Conservation (phyloP, 23 red algal genomes). For the Gracilaria vermiculophylla region DNA sequence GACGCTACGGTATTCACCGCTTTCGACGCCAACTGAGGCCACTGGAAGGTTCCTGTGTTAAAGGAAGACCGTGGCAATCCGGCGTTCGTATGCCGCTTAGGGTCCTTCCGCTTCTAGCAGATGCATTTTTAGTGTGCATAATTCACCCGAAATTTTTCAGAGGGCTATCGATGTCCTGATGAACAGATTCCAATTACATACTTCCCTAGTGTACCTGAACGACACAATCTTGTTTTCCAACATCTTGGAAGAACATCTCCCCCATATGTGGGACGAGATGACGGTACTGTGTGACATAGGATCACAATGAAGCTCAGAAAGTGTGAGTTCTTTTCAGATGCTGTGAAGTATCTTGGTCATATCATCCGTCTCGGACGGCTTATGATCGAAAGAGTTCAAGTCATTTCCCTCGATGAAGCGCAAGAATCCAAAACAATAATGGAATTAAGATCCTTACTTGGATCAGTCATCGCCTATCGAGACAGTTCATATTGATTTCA, state of each 20-base stretch:
- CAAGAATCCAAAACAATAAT: neutral
- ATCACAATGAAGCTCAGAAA: too few relatives aligned
- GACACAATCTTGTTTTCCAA: neutral
- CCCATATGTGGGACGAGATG: too few relatives aligned
- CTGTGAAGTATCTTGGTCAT: neutral
- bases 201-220: constrained; percentile 15
- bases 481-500: neutral
- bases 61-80: neutral
- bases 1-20: neutral
- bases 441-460: too few relatives aligned
- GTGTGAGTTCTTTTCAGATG: too few relatives aligned
- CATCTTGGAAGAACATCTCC: too few relatives aligned
- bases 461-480: constrained; percentile 28
- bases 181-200: too few relatives aligned
- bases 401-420: neutral
- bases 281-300: constrained; percentile 41
- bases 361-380: too few relatives aligned
- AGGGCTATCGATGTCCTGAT: constrained; percentile 52
- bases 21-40: neutral
- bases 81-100: too few relatives aligned
- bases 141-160: constrained; percentile 59
- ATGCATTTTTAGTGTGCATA: constrained; percentile 32
- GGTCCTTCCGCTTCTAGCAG: neutral
- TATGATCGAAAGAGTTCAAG: too few relatives aligned
- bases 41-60: neutral